A percentile compares a stretch with the other conserved stretches of the same genome.
phyloP scores from a whole-genome alignment of 2,329 filamentous ascomycete species.

The Sporothrix pallida region DNA sequence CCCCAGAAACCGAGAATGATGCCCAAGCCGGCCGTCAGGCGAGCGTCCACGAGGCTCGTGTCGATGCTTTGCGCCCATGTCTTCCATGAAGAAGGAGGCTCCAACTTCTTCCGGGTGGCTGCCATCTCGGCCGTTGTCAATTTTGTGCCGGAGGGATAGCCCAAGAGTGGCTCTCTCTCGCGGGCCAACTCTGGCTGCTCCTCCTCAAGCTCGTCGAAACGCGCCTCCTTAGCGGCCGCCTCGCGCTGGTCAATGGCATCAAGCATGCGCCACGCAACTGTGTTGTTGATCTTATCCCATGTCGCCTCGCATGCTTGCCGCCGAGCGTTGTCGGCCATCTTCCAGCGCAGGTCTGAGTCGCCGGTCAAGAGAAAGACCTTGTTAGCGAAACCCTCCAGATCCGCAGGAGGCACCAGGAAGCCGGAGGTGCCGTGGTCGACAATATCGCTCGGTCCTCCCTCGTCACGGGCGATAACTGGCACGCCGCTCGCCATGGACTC shows the following conservation, averaged over 20 bases:
- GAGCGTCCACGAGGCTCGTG: conserved; percentile 51
- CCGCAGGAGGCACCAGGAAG: conserved; percentile 64
- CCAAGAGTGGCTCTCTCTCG: conserved; percentile 33
- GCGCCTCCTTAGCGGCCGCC: conserved; percentile 40
- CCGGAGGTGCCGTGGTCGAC: conserved; percentile 65
- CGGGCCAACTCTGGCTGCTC: conserved; percentile 29
- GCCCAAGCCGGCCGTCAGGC: conserved; percentile 53
- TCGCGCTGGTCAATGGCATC: conserved; percentile 57
- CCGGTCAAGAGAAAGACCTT: conserved; percentile 57
- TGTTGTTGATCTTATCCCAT: conserved; percentile 75
- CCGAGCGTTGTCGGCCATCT: conserved; percentile 57
- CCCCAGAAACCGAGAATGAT: conserved; percentile 58
- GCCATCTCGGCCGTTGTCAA: conserved; percentile 8
- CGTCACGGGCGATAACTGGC: conserved; percentile 70
- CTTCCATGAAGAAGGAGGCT: conserved; percentile 48
- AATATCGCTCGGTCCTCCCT: conserved; percentile 72
- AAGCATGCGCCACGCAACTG: conserved; percentile 68
- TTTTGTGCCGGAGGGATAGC: conserved; percentile 28
- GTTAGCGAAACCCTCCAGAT: conserved; percentile 63
- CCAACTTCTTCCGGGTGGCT: conserved; percentile 24
- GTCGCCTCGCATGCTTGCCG: conserved; percentile 66
- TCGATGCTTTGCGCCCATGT: conserved; percentile 51
- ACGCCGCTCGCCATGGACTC: conserved; percentile 75
- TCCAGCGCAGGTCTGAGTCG: conserved; percentile 51
- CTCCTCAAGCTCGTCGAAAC: neutral